These are phyloP conservation scores for Pilaira anomala DNA, from an alignment of 192 early-diverging fungal genomes.

Conservation along the genomic window DNA sequence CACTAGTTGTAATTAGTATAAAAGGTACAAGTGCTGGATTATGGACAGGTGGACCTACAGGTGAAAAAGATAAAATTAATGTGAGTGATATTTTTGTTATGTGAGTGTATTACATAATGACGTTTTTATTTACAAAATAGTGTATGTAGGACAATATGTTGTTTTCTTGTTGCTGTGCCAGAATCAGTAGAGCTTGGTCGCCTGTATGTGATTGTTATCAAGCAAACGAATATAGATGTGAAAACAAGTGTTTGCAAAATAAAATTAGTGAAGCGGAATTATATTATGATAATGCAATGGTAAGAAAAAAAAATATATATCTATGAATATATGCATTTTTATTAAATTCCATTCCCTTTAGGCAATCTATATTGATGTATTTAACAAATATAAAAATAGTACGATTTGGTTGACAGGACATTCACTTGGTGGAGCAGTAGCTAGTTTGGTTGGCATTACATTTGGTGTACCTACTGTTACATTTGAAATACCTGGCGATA, in stretches of 20 bases:
- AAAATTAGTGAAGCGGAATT: constrained; percentile 55
- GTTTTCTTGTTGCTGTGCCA: constrained; percentile 98
- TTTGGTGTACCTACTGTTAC: constrained; percentile 82
- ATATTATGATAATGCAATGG: constrained; percentile 51
- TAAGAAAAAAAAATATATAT: constrained; percentile 16
- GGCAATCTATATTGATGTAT: constrained; percentile 67
- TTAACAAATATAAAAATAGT: constrained; percentile 61
- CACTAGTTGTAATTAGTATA: constrained; percentile 66
- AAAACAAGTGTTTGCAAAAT: constrained; percentile 58
- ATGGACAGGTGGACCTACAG: constrained; percentile 65
- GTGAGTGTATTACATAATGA: constrained; percentile 3
- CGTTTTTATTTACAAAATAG: constrained; percentile 2
- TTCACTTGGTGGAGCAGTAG: constrained; percentile 71
- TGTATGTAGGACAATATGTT: constrained; percentile 77
- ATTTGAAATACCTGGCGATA: constrained; percentile 83
- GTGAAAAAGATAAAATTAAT: constrained; percentile 70
- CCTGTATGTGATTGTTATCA: constrained; percentile 85
- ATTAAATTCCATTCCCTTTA: constrained; percentile 4
- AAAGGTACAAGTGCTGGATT: constrained; percentile 68
- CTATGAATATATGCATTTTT: neutral
- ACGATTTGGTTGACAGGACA: constrained; percentile 84
- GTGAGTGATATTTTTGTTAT: constrained; percentile 27
- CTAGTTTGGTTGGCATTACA: constrained; percentile 76
- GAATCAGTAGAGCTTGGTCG: constrained; percentile 76
- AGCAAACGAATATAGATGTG: constrained; percentile 51